Evolutionary conservation across 352 stramenopile genomes (phyloP), one percentile per base, ranked within the genome.

Genomic region (Aphanomyces cochlioides): DNA sequence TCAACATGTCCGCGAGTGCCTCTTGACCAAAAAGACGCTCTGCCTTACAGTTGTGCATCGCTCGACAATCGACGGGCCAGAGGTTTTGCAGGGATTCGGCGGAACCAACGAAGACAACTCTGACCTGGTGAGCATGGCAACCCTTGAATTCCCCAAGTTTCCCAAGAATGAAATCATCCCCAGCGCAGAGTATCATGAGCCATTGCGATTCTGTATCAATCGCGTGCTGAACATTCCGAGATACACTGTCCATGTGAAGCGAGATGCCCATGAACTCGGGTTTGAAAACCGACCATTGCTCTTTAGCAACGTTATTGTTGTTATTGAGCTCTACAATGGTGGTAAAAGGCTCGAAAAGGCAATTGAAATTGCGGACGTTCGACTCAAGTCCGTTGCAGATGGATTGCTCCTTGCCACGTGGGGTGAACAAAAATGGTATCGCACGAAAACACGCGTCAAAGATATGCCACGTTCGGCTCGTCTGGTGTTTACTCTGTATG

Each of bases 11-110:
- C 87, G 87, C 50, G 85, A 94, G 68, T 93, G 85, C 72, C 73
- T 94, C 36, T 68, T 94, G 58, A 91, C 83, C 1, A 94, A 94
- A 77, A 92, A 93, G 66, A 94, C 87, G 12, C 80, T 94, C 36
- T 83, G 87, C 3, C 74, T 94, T 47, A 93, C 87, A 37, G 77
- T 94, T 10, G 83, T 94, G n/a, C 85, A 93, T 68, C 82, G 93
- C 64, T 92, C 87, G 0, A 80, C 91, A 8, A 94, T 94, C 38
- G 83, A 91, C 2, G 43, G 43, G 10, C 43, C 43, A 12, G 43
- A 50, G 10, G 10, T 50, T 12, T n/a, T 50, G 10, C 10, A 50
- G 43, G 43, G 43, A 2, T 50, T 50, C 10, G 28, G 28, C 28
- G 28, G 28, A 28, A 50, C 10, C 1, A 50, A 2, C 43, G 10